phyloP scores from a whole-genome alignment of 306 rosid species.

The Malus sylvestris region DNA sequence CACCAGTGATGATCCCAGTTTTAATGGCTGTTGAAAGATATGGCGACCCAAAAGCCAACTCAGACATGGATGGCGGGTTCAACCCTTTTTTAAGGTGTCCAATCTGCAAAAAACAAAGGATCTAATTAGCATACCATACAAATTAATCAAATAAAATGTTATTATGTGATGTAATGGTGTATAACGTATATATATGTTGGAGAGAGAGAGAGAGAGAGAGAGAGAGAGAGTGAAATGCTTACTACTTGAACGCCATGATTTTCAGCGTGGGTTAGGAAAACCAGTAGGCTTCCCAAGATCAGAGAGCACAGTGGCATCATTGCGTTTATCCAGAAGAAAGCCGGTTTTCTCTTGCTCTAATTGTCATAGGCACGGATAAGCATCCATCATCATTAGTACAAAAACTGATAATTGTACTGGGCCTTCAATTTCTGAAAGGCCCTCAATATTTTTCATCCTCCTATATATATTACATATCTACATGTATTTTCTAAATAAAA shows the following conservation, averaged over 20 bases:
- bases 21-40: slow-evolving; percentile 25
- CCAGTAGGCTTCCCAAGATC: slow-evolving; percentile 35
- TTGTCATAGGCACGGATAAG: not conserved
- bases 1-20: slow-evolving; percentile 45
- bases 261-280: slow-evolving; percentile 40
- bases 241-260: slow-evolving; percentile 43
- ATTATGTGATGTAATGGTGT: not conserved
- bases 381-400: not conserved
- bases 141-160: too few species aligned
- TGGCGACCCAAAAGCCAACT: slow-evolving; percentile 32
- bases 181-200: too few species aligned
- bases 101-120: slow-evolving; percentile 20
- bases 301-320: slow-evolving; percentile 39
- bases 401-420: not conserved
- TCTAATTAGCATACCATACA: not conserved
- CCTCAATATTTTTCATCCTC: not conserved
- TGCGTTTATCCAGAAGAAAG: slow-evolving; percentile 44
- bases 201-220: not conserved
- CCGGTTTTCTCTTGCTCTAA: slow-evolving; percentile 36
- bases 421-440: too few species aligned
- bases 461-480: too few species aligned
- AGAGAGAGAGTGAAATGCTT: slow-evolving; percentile 3
- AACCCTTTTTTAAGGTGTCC: slow-evolving; percentile 46
- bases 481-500: too few species aligned
- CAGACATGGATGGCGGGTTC: slow-evolving; percentile 32